Conservation (phyloP, 2,329 filamentous ascomycete species). For the Fusarium sp. region DNA sequence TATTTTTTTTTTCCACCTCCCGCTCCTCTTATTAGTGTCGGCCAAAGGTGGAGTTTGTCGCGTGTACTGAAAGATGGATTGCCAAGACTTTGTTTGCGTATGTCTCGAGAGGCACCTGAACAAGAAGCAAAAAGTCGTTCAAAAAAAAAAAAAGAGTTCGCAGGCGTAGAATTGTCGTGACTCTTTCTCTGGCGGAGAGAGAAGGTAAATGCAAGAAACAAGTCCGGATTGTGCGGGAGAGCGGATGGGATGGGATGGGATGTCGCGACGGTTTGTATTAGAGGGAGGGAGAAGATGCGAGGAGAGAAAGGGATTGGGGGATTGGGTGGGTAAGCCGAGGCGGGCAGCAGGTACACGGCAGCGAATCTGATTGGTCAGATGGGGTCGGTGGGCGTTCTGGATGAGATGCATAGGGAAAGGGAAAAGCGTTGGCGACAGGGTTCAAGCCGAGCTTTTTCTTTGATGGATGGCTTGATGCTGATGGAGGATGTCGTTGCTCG, state of each 20-base stretch:
- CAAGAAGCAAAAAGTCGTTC: not conserved
- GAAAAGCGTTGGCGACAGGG: slow-evolving; percentile 10
- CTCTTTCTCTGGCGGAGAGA: not conserved
- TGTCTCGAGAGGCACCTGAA: not conserved
- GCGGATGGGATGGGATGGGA: slow-evolving; percentile 15
- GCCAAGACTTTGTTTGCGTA: not conserved
- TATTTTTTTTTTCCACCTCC: slow-evolving; percentile 24
- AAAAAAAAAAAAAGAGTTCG: not conserved
- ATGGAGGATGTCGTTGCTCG: not conserved
- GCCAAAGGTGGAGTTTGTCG: slow-evolving; percentile 27
- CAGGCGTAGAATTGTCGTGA: not conserved
- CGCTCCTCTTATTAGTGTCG: not conserved
- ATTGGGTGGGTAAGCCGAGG: slow-evolving; percentile 32
- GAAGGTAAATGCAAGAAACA: not conserved
- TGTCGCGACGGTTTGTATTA: slow-evolving; percentile 25
- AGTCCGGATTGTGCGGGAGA: slow-evolving; percentile 30
- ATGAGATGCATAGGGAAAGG: not conserved
- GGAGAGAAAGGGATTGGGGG: slow-evolving; percentile 11
- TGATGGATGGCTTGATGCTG: slow-evolving; percentile 4
- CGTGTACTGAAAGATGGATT: not conserved
- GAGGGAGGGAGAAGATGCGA: slow-evolving; percentile 34
- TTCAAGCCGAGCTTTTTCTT: slow-evolving; percentile 11
- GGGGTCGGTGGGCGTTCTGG: not conserved
- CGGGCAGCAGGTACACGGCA: slow-evolving; percentile 9
- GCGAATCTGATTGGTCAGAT: slow-evolving; percentile 18